Base-by-base conservation (phyloP, 305 asterid species). In the Fraxinus sp. region DNA sequence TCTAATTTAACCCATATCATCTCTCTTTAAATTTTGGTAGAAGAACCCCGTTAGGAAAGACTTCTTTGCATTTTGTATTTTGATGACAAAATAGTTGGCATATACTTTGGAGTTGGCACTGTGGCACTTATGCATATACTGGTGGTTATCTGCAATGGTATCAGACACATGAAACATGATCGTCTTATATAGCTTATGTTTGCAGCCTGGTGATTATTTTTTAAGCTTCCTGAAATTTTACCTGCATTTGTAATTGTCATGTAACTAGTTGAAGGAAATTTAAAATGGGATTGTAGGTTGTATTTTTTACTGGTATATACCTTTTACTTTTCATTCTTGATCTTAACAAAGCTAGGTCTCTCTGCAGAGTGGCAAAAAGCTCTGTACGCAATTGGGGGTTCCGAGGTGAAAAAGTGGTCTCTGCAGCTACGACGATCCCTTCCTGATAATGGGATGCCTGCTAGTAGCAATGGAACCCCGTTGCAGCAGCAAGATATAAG, bases 281-380 rank as follows among this genome's bases (percentile, higher is more conserved):
- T 81, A 74, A 78, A 81, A 62, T 36, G 26, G 30, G 79, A 36
- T 82, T 49, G 46, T 20, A 32, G 68, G 49, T 82, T 32, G 55
- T 28, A 33, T 32, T 13, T 20, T 77, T 39, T 59, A 64, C 70
- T 73, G 57, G 43, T 30, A 18, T 32, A 18, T 73, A 71, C 71
- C 74, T 14, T 77, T 55, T 78, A 55, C 49, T 33, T 55, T 83
- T 59, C 64, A 77, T 77, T 37, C 77, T 68, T 73, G 75, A 59
- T 88, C 79, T 84, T 22, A 64, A 82, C 30, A 77, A 26, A 77
- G 43, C 81, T 46, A 80, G 28, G 81, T 33, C 79, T 89, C 78
- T 87, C 77, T 77, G 84, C 95, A 97, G 99, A 95, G 89, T 97
- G 99, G 99, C 98, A 97, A 91, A 97, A 97, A 89, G 99, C 99